These are phyloP conservation scores for Penstemon newberryi DNA, from an alignment of 257 asterid genomes.

Conservation along the genomic window DNA sequence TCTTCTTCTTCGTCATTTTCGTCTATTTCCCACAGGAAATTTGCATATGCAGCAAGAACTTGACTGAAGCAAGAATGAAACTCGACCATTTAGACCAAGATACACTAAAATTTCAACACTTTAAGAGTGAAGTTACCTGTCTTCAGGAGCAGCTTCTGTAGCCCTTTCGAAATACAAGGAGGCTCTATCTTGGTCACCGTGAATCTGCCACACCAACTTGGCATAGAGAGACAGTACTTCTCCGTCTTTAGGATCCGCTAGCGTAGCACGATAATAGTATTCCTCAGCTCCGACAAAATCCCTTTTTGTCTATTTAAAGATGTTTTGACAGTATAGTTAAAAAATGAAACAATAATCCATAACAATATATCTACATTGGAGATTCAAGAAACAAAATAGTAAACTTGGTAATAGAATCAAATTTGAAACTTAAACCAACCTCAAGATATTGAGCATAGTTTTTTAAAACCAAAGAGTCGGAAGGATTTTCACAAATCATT, in stretches of 20 bases:
- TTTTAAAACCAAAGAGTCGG: constrained; percentile 52
- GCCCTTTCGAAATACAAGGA: constrained; percentile 64
- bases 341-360: neutral
- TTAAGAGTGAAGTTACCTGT: constrained; percentile 44
- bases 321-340: neutral
- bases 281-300: constrained; percentile 76
- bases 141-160: constrained; percentile 60
- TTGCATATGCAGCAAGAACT: constrained; percentile 78
- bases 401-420: neutral
- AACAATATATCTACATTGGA: neutral
- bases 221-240: constrained; percentile 58
- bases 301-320: constrained; percentile 53
- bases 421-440: constrained; percentile 45
- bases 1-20: constrained; percentile 40
- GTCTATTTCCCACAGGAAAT: constrained; percentile 77
- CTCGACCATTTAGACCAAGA: neutral
- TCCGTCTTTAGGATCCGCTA: constrained; percentile 73
- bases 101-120: neutral
- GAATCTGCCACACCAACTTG: constrained; percentile 66
- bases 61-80: constrained; percentile 44
- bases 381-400: neutral
- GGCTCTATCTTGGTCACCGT: constrained; percentile 59
- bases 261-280: constrained; percentile 52
- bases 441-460: constrained; percentile 66
- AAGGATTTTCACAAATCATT: constrained; percentile 47